These are phyloP conservation scores for Ophiostoma perfectum DNA, from an alignment of 2,329 filamentous ascomycete genomes.

Conservation along the genomic window DNA sequence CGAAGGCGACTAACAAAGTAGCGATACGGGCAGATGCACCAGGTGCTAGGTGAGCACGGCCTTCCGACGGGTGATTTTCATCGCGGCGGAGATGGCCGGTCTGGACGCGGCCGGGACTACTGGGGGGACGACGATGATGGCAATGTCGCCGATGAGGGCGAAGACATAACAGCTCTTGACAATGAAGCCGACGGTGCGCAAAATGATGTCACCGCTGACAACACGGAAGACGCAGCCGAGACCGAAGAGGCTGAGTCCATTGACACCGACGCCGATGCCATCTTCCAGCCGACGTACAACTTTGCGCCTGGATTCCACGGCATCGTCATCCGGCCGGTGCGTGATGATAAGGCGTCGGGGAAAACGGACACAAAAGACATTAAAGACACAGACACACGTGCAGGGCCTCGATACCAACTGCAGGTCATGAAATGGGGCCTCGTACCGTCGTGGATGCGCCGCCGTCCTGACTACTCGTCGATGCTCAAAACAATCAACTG, in stretches of 20 bases:
- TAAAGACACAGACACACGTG: constrained; percentile 41
- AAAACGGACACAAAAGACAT: not conserved
- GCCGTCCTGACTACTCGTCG: constrained; percentile 68
- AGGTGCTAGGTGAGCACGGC: constrained; percentile 61
- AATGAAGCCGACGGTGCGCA: not conserved
- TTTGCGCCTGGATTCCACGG: constrained; percentile 86
- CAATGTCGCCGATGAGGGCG: constrained; percentile 53
- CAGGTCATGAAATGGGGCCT: constrained; percentile 96
- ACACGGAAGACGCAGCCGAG: not conserved
- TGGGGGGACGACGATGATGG: constrained; percentile 60
- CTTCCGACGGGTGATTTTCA: constrained; percentile 14
- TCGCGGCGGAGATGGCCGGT: not conserved
- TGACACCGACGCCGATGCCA: constrained; percentile 22
- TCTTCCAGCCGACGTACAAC: constrained; percentile 74
- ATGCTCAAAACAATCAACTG: constrained; percentile 93
- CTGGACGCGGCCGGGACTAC: not conserved
- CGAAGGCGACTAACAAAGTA: constrained; percentile 33
- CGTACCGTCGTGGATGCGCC: constrained; percentile 88
- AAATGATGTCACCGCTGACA: too few species aligned
- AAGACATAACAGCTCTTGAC: not conserved
- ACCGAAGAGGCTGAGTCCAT: constrained; percentile 8
- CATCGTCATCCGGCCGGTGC: constrained; percentile 62
- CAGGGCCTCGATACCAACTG: constrained; percentile 48
- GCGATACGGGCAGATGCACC: constrained; percentile 71
- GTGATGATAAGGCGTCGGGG: not conserved